Evolutionary conservation across 768 basidiomycete species (phyloP), one percentile per base, ranked within the genome.

Genomic region (Jaapia argillacea): DNA sequence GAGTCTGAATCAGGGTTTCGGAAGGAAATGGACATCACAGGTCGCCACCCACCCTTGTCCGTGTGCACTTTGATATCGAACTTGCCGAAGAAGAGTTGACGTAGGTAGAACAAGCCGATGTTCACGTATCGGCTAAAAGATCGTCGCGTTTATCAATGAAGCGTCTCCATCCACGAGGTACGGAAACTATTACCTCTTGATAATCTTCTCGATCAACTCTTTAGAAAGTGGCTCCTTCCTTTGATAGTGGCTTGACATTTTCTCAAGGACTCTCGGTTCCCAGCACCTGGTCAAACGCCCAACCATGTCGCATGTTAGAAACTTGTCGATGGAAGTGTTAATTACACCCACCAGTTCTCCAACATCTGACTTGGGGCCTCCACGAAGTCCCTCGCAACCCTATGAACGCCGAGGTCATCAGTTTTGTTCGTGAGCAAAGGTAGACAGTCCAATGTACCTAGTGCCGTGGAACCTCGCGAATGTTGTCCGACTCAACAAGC

Each of bases 321-420:
- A 24, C 4, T 7, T n/a, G 12, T 22, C 24, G 14, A 18, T 3
- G 23, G 3, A 13, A 18, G 4, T 4, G n/a, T 18, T 31, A 26
- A 16, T 6, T 44, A 12, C 4, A 51, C 62, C 14, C 37, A 80
- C 89, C 89, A 92, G 54, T 91, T 88, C 63, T 93, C 90, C 47
- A 91, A 66, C 89, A 91, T 91, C 64, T 93, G 88, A 14, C 82
- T 85, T 0, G 89, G 90, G 2, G 89, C 89, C 61, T 92, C 88
- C 6, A 89, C 88, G 48, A 89, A 89, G 59, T 90, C 87, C 4
- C 81, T 63, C 5, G 83, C 81, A 21, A 86, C 82, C 22, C 75
- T 14, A 13, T 27, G n/a, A 5, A 37, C 22, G 28, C 24, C 44
- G 41, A 10, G 26, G 16, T 41, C 38, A 36, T 5, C 40, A 22